phyloP scores from a whole-genome alignment of 495 filamentous ascomycete species.

The Aspergillus kassunensis region DNA sequence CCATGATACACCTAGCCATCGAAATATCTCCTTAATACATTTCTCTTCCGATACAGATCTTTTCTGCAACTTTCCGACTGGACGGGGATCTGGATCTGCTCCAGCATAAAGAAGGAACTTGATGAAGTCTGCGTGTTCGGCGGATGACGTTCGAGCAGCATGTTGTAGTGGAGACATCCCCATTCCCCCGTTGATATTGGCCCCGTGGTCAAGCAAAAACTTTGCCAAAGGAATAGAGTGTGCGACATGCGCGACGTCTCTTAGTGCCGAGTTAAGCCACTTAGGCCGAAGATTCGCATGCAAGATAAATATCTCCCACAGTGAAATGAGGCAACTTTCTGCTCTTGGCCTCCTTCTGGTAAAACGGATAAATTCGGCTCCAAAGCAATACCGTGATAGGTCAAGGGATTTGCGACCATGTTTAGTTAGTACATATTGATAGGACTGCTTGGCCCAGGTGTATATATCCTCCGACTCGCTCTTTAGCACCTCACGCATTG shows the following conservation, averaged over 20 bases:
- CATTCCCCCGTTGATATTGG: neutral
- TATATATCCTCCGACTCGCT: too few relatives aligned
- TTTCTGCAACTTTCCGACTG: too few relatives aligned
- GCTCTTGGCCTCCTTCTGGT: too few relatives aligned
- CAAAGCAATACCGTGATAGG: too few relatives aligned
- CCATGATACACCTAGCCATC: slow-evolving; percentile 1
- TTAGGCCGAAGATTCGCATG: too few relatives aligned
- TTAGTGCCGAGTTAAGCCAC: neutral
- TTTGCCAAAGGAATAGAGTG: neutral
- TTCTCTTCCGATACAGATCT: neutral
- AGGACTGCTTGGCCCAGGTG: too few relatives aligned
- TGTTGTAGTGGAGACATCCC: neutral
- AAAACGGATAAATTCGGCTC: too few relatives aligned
- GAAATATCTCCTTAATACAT: neutral
- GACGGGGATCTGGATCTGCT: neutral
- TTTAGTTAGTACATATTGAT: too few relatives aligned
- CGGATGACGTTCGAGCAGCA: neutral
- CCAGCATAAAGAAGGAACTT: slow-evolving; percentile 1
- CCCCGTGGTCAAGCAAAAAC: neutral
- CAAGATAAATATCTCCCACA: too few relatives aligned
- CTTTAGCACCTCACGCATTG: too few relatives aligned
- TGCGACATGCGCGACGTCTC: neutral
- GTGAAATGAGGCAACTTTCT: too few relatives aligned
- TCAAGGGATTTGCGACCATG: too few relatives aligned
- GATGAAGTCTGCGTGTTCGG: neutral